Base-by-base conservation (phyloP, 2,329 filamentous ascomycete species). In the Claviceps sp. region DNA sequence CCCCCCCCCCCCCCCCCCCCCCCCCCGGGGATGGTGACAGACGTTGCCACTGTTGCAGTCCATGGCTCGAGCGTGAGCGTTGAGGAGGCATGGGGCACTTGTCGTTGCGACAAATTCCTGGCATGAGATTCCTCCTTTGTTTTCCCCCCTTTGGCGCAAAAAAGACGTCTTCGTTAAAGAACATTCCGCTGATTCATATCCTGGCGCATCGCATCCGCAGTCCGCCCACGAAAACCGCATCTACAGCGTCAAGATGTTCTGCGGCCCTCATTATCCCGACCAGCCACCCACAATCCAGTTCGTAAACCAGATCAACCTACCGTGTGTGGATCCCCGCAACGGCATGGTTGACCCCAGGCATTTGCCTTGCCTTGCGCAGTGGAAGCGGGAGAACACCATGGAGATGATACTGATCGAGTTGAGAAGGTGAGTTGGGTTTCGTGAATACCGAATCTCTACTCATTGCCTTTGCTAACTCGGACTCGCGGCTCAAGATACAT, bases 211-310 rank as follows among this genome's bases (percentile, higher is more conserved):
- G 43, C 39, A 43, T 13, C 4, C 4, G 14, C 63, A 93, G 87
- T 95, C 89, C 70, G 89, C 85, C 56, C 91, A 97, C 68, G 93
- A 98, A 76, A 98, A 98, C 72, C 86, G 93, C 63, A 98, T 98
- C 73, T 98, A 98, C 77, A 94, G 88, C 60, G 79, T 98, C 62
- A 94, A 91, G 71, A 95, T 98, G 74, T 85, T 95, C 73, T 98
- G 93, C 73, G 90, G 89, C 56, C 77, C 82, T 47, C 75, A 86
- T 53, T 98, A 98, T 68, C 93, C 93, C 50, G 89, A 95, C 66
- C 75, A 80, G 56, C 93, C 93, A 45, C 93, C 93, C 0, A 82
- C 85, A 49, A 87, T 98, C 62, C 83, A 91, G 63, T 98, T 98
- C 70, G 82, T 93, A 61, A 95, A 86, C 62, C 86, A 88, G 69